phyloP scores from a whole-genome alignment of 2,329 filamentous ascomycete genomes.

The Ophiocordyceps unilateralis region DNA sequence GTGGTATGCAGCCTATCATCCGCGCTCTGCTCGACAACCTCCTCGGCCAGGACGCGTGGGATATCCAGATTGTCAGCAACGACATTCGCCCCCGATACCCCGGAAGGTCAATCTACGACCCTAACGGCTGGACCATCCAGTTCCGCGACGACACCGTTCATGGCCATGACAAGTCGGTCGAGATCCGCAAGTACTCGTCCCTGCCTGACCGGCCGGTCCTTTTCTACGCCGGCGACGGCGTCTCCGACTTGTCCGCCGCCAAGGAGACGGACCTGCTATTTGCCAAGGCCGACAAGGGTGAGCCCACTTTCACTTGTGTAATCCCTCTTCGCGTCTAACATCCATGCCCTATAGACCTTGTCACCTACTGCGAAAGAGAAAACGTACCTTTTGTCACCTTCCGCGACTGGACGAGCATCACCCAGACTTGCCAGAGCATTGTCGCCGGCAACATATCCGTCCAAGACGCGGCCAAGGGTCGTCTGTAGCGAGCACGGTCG shows the following conservation, averaged over 20 bases:
- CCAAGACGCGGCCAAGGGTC: conserved; percentile 46
- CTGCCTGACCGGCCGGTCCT: conserved; percentile 64
- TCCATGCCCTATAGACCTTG: conserved; percentile 43
- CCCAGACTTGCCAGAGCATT: conserved; percentile 60
- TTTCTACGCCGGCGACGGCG: conserved; percentile 91
- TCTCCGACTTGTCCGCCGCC: conserved; percentile 82
- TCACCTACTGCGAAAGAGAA: conserved; percentile 71
- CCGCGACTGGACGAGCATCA: conserved; percentile 66
- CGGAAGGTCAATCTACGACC: conserved; percentile 58
- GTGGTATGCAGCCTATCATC: conserved; percentile 88
- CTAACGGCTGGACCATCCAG: conserved; percentile 71
- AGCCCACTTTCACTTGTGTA: conserved; percentile 7
- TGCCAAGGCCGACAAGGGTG: conserved; percentile 77
- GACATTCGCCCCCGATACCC: conserved; percentile 41
- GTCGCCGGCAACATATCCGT: conserved; percentile 54
- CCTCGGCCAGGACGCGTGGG: conserved; percentile 53
- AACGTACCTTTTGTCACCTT: conserved; percentile 80
- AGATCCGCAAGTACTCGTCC: conserved; percentile 72
- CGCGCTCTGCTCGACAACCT: conserved; percentile 63
- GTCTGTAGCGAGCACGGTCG: conserved; percentile 18
- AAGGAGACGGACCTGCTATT: conserved; percentile 87
- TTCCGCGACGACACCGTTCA: conserved; percentile 82
- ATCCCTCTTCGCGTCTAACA: conserved; percentile 1
- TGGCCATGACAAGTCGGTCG: conserved; percentile 92
- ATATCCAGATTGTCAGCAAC: conserved; percentile 87